These are phyloP conservation scores for Trifolium fragiferum DNA, from an alignment of 306 rosid species.

Conservation along the genomic window DNA sequence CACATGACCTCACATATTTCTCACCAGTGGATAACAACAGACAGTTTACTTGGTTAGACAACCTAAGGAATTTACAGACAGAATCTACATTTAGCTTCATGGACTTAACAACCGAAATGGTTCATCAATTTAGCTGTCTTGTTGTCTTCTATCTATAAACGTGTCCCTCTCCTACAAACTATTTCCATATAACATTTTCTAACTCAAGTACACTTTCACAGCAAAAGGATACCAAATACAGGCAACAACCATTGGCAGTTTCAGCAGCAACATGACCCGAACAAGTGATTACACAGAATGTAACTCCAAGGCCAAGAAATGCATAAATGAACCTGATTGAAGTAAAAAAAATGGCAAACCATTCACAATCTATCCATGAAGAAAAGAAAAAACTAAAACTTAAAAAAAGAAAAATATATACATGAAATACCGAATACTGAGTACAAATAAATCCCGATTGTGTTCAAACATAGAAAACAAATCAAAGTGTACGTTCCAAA, in stretches of 20 bases:
- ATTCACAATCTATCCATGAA: slow-evolving; percentile 12
- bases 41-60: slow-evolving; percentile 55
- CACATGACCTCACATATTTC: slow-evolving; percentile 36
- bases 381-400: slow-evolving; percentile 1
- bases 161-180: not conserved
- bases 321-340: slow-evolving; percentile 80
- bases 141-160: slow-evolving; percentile 40
- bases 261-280: slow-evolving; percentile 83
- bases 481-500: too few species aligned
- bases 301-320: slow-evolving; percentile 70
- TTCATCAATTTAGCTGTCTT: slow-evolving; percentile 28
- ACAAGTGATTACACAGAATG: slow-evolving; percentile 71
- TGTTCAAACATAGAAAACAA: not conserved
- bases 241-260: slow-evolving; percentile 80
- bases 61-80: slow-evolving; percentile 47
- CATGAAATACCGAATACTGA: not conserved
- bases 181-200: slow-evolving; percentile 16
- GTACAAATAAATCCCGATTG: not conserved
- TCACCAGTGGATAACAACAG: slow-evolving; percentile 47
- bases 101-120: slow-evolving; percentile 44
- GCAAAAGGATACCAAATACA: slow-evolving; percentile 75
- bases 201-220: not conserved
- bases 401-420: slow-evolving; percentile 1
- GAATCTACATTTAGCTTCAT: slow-evolving; percentile 43
- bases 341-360: slow-evolving; percentile 1